Percentiles rank a stretch among this genome's conserved stretches.
These are phyloP conservation scores for Torulaspora globosa DNA, from an alignment of 1,139 yeast genomes.

Conservation along the genomic window DNA sequence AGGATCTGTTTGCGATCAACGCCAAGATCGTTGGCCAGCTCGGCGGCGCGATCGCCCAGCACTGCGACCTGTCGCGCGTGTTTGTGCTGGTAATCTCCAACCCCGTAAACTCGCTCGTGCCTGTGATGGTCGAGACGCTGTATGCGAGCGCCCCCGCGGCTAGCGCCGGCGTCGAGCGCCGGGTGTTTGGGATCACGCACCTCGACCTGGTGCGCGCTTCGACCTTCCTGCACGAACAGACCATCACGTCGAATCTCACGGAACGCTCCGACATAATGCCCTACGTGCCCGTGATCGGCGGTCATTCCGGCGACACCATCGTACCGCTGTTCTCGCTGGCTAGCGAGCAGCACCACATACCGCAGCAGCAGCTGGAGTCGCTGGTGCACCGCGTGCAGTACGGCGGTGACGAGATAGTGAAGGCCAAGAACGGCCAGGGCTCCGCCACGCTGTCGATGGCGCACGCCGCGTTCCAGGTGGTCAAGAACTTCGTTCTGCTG, in stretches of 20 bases:
- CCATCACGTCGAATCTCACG: conserved; percentile 44
- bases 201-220: conserved; percentile 87
- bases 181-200: conserved; percentile 88
- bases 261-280: conserved; percentile 31
- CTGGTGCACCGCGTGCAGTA: conserved; percentile 61
- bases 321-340: conserved; percentile 71
- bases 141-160: conserved; percentile 28
- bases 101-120: conserved; percentile 95
- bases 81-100: conserved; percentile 78
- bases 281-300: conserved; percentile 83
- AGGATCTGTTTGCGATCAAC: conserved; percentile 88
- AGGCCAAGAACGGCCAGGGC: conserved; percentile 93
- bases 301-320: conserved; percentile 94
- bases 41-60: conserved; percentile 71
- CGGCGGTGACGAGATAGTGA: conserved; percentile 96
- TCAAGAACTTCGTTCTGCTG: conserved; percentile 58
- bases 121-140: conserved; percentile 77
- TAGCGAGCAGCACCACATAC: conserved; percentile 10
- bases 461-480: conserved; percentile 83
- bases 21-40: conserved; percentile 85
- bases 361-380: conserved; percentile 33
- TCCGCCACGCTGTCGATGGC: conserved; percentile 97
- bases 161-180: conserved; percentile 73
- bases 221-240: conserved; percentile 64
- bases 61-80: conserved; percentile 26